Percentiles rank a stretch among this genome's conserved stretches.
These are phyloP conservation scores for Solanum chilense DNA, from an alignment of 257 asterid genomes.

Conservation along the genomic window DNA sequence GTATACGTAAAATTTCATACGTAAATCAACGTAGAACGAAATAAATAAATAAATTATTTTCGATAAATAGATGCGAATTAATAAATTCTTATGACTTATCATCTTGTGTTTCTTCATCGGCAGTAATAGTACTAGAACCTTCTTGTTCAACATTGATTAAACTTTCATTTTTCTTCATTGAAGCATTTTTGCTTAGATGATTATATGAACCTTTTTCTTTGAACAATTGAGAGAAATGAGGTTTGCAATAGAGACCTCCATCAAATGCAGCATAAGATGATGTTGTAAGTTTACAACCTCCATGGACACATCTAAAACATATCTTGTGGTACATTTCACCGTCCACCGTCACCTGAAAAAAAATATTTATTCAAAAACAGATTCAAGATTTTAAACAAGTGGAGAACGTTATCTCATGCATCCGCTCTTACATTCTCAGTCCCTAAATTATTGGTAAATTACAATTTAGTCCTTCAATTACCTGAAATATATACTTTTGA, in stretches of 20 bases:
- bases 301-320: constrained; percentile 83
- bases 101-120: not conserved
- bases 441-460: not conserved
- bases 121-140: not conserved
- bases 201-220: constrained; percentile 68
- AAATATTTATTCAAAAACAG: not conserved
- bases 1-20: not conserved
- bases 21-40: not conserved
- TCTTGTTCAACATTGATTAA: not conserved
- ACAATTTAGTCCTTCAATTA: no score
- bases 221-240: constrained; percentile 70
- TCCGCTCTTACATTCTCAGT: not conserved
- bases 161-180: constrained; percentile 23
- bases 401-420: rapidly evolving
- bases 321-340: constrained; percentile 63
- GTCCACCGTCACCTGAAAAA: constrained; percentile 54
- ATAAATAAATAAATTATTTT: not conserved
- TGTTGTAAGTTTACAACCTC: constrained; percentile 61
- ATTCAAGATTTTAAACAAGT: not conserved
- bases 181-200: constrained; percentile 49
- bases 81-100: not conserved
- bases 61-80: not conserved
- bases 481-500: not conserved
- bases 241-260: constrained; percentile 72
- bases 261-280: constrained; percentile 77